Conservation (phyloP, 2,329 filamentous ascomycete genomes). For the Didymella segeticola region DNA sequence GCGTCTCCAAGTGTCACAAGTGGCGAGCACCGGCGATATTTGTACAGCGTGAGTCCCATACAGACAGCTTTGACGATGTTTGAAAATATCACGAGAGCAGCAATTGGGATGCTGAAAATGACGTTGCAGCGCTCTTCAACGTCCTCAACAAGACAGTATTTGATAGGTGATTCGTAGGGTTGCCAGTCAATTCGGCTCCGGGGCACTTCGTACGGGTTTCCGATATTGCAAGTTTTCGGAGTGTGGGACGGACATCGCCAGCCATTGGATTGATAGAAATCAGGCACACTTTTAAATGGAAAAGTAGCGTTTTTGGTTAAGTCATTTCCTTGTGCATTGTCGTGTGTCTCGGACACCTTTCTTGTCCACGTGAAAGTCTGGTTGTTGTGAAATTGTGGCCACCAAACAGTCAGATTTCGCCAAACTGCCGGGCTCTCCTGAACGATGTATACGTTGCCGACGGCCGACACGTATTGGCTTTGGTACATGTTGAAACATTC, state of each 20-base stretch:
- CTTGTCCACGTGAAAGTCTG: not conserved
- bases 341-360: too few species aligned
- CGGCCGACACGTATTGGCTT: constrained; percentile 17
- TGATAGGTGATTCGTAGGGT: constrained; percentile 10
- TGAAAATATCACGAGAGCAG: not conserved
- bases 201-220: constrained; percentile 14
- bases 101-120: not conserved
- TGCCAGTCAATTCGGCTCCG: constrained; percentile 15
- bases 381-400: not conserved
- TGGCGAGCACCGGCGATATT: not conserved
- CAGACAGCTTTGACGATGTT: constrained; percentile 7
- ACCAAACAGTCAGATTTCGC: constrained; percentile 12
- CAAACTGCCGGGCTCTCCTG: constrained; percentile 14
- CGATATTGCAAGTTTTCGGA: constrained; percentile 1
- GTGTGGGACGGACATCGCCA: constrained; percentile 22
- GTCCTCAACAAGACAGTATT: constrained; percentile 30
- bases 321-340: not conserved
- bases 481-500: constrained; percentile 20
- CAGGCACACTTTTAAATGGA: constrained; percentile 10
- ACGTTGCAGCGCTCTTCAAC: constrained; percentile 20
- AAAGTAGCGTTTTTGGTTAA: not conserved
- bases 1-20: constrained; percentile 8
- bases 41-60: not conserved
- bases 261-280: constrained; percentile 15
- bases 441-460: constrained; percentile 23